phyloP scores from a whole-genome alignment of 768 basidiomycete genomes.

The Amanita pallidorosea region DNA sequence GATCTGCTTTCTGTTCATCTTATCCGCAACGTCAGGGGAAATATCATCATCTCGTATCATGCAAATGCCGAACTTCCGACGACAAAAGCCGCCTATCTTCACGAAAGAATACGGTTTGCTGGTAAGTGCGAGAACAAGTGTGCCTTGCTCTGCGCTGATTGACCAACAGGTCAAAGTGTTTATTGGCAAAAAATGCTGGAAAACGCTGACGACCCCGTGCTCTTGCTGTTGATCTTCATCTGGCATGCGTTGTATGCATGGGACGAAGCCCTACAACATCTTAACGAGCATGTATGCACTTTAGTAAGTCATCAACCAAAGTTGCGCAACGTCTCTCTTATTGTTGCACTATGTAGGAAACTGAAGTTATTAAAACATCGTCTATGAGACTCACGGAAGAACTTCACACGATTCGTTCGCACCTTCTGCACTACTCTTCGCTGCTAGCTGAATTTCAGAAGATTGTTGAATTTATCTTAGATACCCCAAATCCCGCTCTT shows the following conservation, averaged over 20 bases:
- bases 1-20: slow-evolving; percentile 41
- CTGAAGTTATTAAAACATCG: slow-evolving; percentile 29
- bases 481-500: slow-evolving; percentile 45
- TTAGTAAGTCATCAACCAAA: slow-evolving; percentile 23
- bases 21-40: slow-evolving; percentile 30
- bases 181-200: slow-evolving; percentile 34
- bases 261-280: slow-evolving; percentile 45
- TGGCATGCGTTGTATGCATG: slow-evolving; percentile 57
- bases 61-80: slow-evolving; percentile 24
- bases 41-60: slow-evolving; percentile 44
- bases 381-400: slow-evolving; percentile 37
- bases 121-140: slow-evolving; percentile 12
- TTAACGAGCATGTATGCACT: slow-evolving; percentile 39
- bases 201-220: slow-evolving; percentile 40
- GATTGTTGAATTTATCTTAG: slow-evolving; percentile 38
- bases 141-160: neutral
- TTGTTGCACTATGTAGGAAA: slow-evolving; percentile 29
- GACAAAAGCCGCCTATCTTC: slow-evolving; percentile 30
- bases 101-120: slow-evolving; percentile 37
- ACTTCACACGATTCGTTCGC: slow-evolving; percentile 49
- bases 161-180: slow-evolving; percentile 25
- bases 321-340: neutral
- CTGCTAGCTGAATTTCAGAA: slow-evolving; percentile 46
- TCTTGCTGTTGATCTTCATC: slow-evolving; percentile 38
- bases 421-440: slow-evolving; percentile 46